A percentile compares a stretch with the other conserved stretches of the same genome.
These are phyloP conservation scores for Larix sibirica DNA, from an alignment of 83 land plant genomes.

Conservation along the genomic window DNA sequence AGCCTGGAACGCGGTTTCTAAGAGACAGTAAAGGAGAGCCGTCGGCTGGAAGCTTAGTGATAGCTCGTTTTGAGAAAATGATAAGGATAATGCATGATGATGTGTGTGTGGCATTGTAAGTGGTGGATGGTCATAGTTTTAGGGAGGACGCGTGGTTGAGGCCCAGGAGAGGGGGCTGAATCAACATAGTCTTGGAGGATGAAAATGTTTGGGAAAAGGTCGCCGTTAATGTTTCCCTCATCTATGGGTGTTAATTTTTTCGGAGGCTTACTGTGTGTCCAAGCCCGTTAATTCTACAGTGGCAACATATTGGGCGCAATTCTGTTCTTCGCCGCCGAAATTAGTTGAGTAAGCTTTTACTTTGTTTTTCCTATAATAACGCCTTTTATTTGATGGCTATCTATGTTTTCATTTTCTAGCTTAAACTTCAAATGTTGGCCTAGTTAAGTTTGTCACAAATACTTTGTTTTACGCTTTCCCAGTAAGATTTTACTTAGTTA, in stretches of 20 bases:
- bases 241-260: conserved; percentile 68
- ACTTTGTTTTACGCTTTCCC: too few relatives aligned
- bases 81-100: conserved; percentile 87
- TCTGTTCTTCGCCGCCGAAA: conserved; percentile 96
- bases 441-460: too few relatives aligned
- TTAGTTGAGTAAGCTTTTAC: conserved; percentile 78
- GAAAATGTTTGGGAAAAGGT: conserved; percentile 97
- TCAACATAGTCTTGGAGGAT: conserved; percentile 80
- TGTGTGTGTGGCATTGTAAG: conserved; percentile 87
- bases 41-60: conserved; percentile 36
- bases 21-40: conserved; percentile 41
- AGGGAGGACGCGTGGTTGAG: conserved; percentile 96
- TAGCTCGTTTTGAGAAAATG: conserved; percentile 90
- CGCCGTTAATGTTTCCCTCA: conserved; percentile 96
- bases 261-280: conserved; percentile 96
- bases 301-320: conserved; percentile 67
- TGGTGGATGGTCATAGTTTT: conserved; percentile 70
- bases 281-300: conserved; percentile 36
- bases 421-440: too few relatives aligned
- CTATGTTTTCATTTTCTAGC: too few relatives aligned
- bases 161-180: conserved; percentile 97
- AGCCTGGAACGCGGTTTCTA: conserved; percentile 35
- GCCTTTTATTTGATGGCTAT: too few relatives aligned
- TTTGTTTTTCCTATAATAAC: too few relatives aligned
- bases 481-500: too few relatives aligned